Base-by-base conservation (phyloP, 768 basidiomycete genomes). In the Amanita pseudoporphyria region DNA sequence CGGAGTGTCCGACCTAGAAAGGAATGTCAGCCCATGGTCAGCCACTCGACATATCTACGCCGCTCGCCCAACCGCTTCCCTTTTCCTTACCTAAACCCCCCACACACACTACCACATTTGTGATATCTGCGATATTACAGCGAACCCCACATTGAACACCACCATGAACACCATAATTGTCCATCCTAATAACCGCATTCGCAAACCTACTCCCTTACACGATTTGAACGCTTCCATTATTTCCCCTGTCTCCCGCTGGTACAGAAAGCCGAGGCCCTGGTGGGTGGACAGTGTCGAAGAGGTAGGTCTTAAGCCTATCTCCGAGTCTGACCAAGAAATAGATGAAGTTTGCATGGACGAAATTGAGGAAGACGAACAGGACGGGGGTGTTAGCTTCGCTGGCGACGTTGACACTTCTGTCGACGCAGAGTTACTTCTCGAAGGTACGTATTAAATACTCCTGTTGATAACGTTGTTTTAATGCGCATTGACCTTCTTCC, bases 31-130 rank as follows among this genome's bases (percentile, higher is more conserved):
- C 41, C 41, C 24, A 42, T 28, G 14, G 41, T 42, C 41, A 42
- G 41, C 41, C 41, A 42, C 26, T 24, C 6, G 10, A 18, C n/a
- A 37, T 26, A 41, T n/a, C 3, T n/a, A 16, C 14, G 7, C 19
- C 35, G 26, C 26, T 14, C 41, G 35, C 18, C 22, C 22, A 14
- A 19, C 31, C 30, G 18, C 35, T 56, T 53, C 14, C n/a, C n/a
- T 49, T 51, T 22, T 53, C 44, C 28, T 45, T 28, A 45, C 18
- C 44, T 45, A 33, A 32, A 21, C 3, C 10, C 35, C 10, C 35
- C 44, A n/a, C n/a, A n/a, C n/a, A n/a, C n/a, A n/a, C 41, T 42
- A 45, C 16, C 30, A 30, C 9, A n/a, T 18, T 30, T 45, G 32
- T 16, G 44, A 45, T 35, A 45, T 45, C 44, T 35, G 44, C 31